Evolutionary conservation across 805 yeast species (phyloP).

Genomic region (Zygoascus biomembranicola): DNA sequence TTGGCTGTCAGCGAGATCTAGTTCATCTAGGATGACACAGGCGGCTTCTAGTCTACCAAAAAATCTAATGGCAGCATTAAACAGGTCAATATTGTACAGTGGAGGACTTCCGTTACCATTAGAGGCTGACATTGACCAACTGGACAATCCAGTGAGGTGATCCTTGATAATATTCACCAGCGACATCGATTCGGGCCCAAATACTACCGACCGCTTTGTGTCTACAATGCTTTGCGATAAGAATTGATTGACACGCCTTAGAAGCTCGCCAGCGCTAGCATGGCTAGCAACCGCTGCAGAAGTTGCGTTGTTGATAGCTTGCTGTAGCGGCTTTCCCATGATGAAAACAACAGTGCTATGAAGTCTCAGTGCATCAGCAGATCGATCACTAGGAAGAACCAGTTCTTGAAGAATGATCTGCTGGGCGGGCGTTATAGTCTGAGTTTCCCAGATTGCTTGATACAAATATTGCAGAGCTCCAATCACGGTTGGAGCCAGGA

Average conservation of each 20-base stretch:
- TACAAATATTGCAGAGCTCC: conserved; percentile 47
- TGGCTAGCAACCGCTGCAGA: conserved; percentile 3
- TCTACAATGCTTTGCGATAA: neutral
- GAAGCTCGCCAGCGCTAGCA: conserved; percentile 3
- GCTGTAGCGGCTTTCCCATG: conserved; percentile 20
- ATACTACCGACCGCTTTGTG: neutral
- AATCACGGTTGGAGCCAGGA: conserved; percentile 49
- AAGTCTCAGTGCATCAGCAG: conserved; percentile 39
- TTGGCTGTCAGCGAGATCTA: conserved; percentile 17
- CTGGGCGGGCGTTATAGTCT: conserved; percentile 30
- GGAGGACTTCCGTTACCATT: conserved; percentile 19
- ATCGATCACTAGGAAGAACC: conserved; percentile 33
- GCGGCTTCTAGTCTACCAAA: conserved; percentile 18
- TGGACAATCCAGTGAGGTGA: conserved; percentile 12
- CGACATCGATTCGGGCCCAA: conserved; percentile 2
- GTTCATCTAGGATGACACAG: conserved; percentile 17
- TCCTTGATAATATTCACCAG: conserved; percentile 17
- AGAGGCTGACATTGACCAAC: conserved; percentile 19
- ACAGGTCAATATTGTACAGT: conserved; percentile 9
- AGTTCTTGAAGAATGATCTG: conserved; percentile 32
- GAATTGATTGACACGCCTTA: neutral
- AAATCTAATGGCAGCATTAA: conserved; percentile 14
- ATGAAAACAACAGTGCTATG: conserved; percentile 34
- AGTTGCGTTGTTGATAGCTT: conserved; percentile 4
- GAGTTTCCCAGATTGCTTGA: conserved; percentile 32